Base-by-base conservation (phyloP, 352 stramenopile genomes). In the Phytophthora idaei region DNA sequence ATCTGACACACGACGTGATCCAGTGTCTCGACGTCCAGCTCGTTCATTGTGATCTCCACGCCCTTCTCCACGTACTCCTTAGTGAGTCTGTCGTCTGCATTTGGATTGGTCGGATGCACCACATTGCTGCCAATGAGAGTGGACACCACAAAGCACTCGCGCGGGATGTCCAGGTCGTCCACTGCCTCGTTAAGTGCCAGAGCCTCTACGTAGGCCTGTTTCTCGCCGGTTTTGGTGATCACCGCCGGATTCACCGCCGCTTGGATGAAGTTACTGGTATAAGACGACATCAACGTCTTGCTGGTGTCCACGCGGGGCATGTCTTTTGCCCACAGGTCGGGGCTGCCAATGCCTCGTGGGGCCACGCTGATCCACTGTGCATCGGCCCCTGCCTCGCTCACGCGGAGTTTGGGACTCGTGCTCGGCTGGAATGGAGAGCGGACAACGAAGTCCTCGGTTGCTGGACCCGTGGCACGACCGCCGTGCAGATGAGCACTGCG, bases 171-270 rank as follows among this genome's bases (percentile, higher is more conserved):
- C 10, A 83, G 67, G 7, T 92, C 83, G 31, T 85, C 66, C 15
- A 94, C 63, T 3, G 77, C 64, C 64, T 94, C 87, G 34, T 91
- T 81, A 4, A 93, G 64, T 42, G 74, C 76, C 8, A 93, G 76
- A 44, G 84, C 81, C 66, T 93, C 84, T 3, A 89, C 76, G 59
- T 86, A 91, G n/a, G 69, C 55, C 42, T 93, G 82, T 51, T 93
- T 93, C 5, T 85, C 61, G 0, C 63, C 69, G 5, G 17, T 15
- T 51, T 58, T 65, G 8, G 57, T 53, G 12, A 31, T 1, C 42
- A 77, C 31, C 34, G 72, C 77, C 52, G 82, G 82, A 49, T 91
- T 90, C 36, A 91, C 68, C 1, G 73, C 64, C 34, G 75, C 57
- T 72, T 92, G 74, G 5, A 93, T 57, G 37, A 93, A 90, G 62